Conservation (phyloP, 1,284 basidiomycete genomes). For the Leccinum griseonigrum region DNA sequence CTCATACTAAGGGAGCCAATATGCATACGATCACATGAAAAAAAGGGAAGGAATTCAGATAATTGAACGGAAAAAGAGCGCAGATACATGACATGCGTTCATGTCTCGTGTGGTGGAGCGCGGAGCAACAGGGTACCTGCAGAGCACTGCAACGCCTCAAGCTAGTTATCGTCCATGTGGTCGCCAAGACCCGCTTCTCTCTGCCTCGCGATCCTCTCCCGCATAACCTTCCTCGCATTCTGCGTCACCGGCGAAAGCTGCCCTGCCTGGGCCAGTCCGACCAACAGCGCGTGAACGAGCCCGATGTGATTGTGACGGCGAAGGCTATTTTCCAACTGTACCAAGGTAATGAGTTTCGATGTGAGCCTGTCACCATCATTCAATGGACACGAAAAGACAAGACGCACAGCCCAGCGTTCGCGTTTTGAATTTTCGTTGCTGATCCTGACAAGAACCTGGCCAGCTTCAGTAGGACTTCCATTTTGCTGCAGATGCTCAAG, state of each 20-base stretch:
- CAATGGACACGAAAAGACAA: not conserved
- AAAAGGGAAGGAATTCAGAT: not conserved
- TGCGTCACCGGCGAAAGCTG: constrained; percentile 49
- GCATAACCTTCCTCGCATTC: constrained; percentile 37
- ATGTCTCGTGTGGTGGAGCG: not conserved
- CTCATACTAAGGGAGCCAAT: not conserved
- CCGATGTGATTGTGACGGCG: constrained; percentile 83
- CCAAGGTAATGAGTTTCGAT: not conserved
- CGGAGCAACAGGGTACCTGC: constrained; percentile 1
- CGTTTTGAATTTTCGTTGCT: constrained; percentile 78
- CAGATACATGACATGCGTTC: not conserved
- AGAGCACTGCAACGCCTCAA: constrained; percentile 1
- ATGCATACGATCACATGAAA: constrained; percentile 11
- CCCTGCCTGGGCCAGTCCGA: constrained; percentile 66
- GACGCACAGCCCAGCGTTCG: constrained; percentile 75
- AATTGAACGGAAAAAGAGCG: constrained; percentile 1
- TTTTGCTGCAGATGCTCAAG: constrained; percentile 47
- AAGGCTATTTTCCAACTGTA: constrained; percentile 78
- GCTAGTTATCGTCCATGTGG: constrained; percentile 29
- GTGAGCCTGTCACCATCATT: not conserved
- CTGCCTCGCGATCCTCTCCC: constrained; percentile 29
- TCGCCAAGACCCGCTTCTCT: constrained; percentile 27
- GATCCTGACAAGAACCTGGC: constrained; percentile 59
- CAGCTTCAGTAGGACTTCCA: constrained; percentile 45
- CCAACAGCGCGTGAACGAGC: constrained; percentile 67